phyloP scores from a whole-genome alignment of 441 rosid genomes.

The Bocquillonia castaneifolia region DNA sequence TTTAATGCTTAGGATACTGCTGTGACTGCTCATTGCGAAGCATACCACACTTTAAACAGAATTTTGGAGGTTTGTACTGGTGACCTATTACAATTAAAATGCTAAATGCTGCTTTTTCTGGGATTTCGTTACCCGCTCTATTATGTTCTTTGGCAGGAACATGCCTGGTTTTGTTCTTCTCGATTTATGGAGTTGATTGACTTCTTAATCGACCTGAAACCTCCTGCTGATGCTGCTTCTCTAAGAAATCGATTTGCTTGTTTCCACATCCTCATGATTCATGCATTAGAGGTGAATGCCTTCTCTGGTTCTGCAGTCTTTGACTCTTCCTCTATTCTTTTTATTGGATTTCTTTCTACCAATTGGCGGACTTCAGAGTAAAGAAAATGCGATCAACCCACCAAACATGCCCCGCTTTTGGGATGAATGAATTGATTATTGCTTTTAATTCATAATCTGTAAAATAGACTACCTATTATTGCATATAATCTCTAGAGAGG shows the following conservation, averaged over 20 bases:
- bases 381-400: background rate
- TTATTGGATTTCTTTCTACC: background rate
- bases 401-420: background rate
- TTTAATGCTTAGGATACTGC: conserved; percentile 43
- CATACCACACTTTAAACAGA: conserved; percentile 62
- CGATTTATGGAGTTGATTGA: conserved; percentile 62
- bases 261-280: conserved; percentile 60
- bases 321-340: background rate
- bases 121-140: conserved; percentile 17
- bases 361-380: background rate
- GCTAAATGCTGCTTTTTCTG: conserved; percentile 5
- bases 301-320: background rate
- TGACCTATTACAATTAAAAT: conserved; percentile 13
- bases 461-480: too few species aligned
- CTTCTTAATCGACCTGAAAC: conserved; percentile 53
- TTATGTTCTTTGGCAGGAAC: conserved; percentile 53
- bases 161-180: conserved; percentile 66
- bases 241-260: conserved; percentile 69
- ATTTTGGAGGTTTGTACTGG: conserved; percentile 54
- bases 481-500: too few species aligned
- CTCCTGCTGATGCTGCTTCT: conserved; percentile 45
- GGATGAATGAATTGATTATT: background rate
- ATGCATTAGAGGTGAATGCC: conserved; percentile 53
- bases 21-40: conserved; percentile 52
- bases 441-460: background rate